Evolutionary conservation across 192 early-diverging fungal species (phyloP), one percentile per base, ranked within the genome.

Genomic region (Backusella morwellensis): DNA sequence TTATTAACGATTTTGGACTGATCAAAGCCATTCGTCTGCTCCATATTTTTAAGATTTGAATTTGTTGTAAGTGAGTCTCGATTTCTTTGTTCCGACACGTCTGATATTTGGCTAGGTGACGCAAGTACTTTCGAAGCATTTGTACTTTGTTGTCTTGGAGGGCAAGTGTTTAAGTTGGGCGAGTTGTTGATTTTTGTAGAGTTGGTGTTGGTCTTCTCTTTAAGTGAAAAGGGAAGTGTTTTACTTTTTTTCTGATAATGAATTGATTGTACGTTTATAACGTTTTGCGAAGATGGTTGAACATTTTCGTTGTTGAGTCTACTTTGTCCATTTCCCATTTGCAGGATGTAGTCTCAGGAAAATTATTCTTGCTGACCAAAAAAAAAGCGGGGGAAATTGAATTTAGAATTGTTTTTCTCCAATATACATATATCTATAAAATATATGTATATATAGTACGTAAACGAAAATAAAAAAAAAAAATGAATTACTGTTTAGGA

Each of bases 281-380:
- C 26, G 56, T 63, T 29, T 12, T 63, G 56, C 21, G 56, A 63
- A 63, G 56, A 63, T 63, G 56, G 56, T 29, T 63, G 56, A 29
- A 63, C 56, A 63, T 63, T 63, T 63, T 63, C 56, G 56, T 63
- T 29, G 26, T 63, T 63, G 23, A 63, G 56, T 63, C 56, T 63
- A 29, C 56, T 63, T 63, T 63, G 56, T 63, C 56, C 56, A 63
- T 63, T 63, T 63, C 56, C 56, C 56, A 63, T 63, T 63, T 63
- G 56, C 11, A 63, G 56, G 56, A 29, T 29, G 56, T 29, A 63
- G 21, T 63, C 56, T 63, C 23, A 29, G 23, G 23, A 63, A 63
- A 63, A 63, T 4, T 63, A 63, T 63, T 63, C 56, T 63, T 63
- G 21, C 56, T 63, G 26, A 15, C 56, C 26, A 29, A 26, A 59